A percentile compares a stretch with the other conserved stretches of the same genome.
Evolutionary conservation across 1,284 basidiomycete species (phyloP).

Genomic region (Sporisorium sorghi): DNA sequence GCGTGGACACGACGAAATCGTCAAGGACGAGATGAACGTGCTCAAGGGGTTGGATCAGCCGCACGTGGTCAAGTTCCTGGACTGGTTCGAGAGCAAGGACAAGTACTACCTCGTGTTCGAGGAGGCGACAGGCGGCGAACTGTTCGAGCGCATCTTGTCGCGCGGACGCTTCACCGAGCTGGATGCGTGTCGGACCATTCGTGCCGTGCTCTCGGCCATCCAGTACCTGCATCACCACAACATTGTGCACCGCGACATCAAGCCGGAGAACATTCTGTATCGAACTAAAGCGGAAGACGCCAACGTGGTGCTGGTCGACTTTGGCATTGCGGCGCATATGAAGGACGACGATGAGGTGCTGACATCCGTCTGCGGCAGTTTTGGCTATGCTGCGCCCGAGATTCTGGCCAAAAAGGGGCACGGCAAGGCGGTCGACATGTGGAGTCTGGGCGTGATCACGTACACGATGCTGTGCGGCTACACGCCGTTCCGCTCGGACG

Average conservation of each 20-base stretch:
- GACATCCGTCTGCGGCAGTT: slow-evolving; percentile 84
- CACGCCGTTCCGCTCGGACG: slow-evolving; percentile 85
- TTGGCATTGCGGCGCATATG: slow-evolving; percentile 77
- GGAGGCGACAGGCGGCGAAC: slow-evolving; percentile 70
- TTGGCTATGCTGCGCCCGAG: slow-evolving; percentile 91
- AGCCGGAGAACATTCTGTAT: slow-evolving; percentile 90
- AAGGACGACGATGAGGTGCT: slow-evolving; percentile 78
- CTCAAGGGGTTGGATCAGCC: slow-evolving; percentile 66
- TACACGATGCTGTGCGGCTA: slow-evolving; percentile 73
- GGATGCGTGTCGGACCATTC: slow-evolving; percentile 66
- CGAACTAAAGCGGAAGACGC: slow-evolving; percentile 77
- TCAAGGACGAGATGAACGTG: slow-evolving; percentile 67
- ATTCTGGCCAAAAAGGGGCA: slow-evolving; percentile 85
- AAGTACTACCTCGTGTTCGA: slow-evolving; percentile 70
- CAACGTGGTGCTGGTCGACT: slow-evolving; percentile 75
- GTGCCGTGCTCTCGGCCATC: slow-evolving; percentile 62
- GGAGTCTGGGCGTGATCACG: slow-evolving; percentile 92
- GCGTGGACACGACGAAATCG: slow-evolving; percentile 64
- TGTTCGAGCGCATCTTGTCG: slow-evolving; percentile 69
- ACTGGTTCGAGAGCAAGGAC: slow-evolving; percentile 68
- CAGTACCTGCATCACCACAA: slow-evolving; percentile 67
- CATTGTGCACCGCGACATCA: slow-evolving; percentile 68
- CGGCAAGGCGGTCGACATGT: slow-evolving; percentile 90
- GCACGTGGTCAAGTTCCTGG: slow-evolving; percentile 73
- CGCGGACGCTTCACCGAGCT: slow-evolving; percentile 67